Evolutionary conservation across 73 alveolate genomes (phyloP).

Genomic region (Paramecium sexaurelia): DNA sequence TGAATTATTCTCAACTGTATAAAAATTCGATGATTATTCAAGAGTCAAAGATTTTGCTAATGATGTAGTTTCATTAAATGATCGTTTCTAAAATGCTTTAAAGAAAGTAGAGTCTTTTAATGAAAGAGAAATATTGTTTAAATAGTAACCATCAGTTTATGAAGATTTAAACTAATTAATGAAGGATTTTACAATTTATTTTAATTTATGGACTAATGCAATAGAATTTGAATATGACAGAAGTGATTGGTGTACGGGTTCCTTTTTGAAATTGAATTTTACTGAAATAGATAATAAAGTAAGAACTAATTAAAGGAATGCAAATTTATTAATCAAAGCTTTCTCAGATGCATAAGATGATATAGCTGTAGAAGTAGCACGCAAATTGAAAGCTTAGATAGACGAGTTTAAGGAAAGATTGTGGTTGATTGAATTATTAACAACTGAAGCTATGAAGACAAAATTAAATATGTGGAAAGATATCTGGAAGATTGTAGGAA

Average conservation of each 20-base stretch:
- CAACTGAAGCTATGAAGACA: slow-evolving; percentile 75
- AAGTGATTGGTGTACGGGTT: slow-evolving; percentile 53
- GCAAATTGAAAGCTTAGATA: slow-evolving; percentile 82
- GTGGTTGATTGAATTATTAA: slow-evolving; percentile 63
- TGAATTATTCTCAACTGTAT: not conserved
- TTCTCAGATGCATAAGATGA: slow-evolving; percentile 81
- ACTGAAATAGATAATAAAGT: slow-evolving; percentile 73
- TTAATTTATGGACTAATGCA: slow-evolving; percentile 80
- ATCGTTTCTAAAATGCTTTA: slow-evolving; percentile 73
- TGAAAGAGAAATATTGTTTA: slow-evolving; percentile 83
- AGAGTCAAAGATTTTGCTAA: slow-evolving; percentile 52
- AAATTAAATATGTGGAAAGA: slow-evolving; percentile 94
- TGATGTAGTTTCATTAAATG: slow-evolving; percentile 76
- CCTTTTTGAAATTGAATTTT: slow-evolving; percentile 53
- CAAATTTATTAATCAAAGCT: slow-evolving; percentile 72
- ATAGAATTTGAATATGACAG: slow-evolving; percentile 70
- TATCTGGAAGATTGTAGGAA: slow-evolving; percentile 80
- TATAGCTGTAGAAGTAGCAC: slow-evolving; percentile 87
- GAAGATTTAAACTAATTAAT: slow-evolving; percentile 76
- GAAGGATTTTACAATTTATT: slow-evolving; percentile 81
- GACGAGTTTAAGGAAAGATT: slow-evolving; percentile 66
- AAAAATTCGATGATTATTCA: slow-evolving; percentile 45
- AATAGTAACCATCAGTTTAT: slow-evolving; percentile 67
- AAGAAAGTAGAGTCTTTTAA: slow-evolving; percentile 77
- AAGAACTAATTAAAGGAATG: slow-evolving; percentile 67